These are phyloP conservation scores for Chenopodium formosanum DNA, from an alignment of 148 eudicot species.

Conservation along the genomic window DNA sequence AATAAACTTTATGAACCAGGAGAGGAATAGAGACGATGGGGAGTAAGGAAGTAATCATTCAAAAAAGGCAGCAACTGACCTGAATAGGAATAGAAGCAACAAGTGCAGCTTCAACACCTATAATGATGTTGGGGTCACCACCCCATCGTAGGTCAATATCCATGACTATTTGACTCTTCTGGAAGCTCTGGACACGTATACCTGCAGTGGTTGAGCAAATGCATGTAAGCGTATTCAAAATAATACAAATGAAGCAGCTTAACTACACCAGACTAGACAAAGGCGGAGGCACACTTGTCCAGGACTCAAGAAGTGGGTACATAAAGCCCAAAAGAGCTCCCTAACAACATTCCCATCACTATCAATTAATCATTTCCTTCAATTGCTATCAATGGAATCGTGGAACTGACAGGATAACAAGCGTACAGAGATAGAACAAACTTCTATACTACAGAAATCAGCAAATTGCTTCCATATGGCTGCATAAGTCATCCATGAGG, in stretches of 20 bases:
- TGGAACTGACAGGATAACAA: neutral
- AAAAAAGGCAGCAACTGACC: conserved; percentile 40
- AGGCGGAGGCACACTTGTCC: neutral
- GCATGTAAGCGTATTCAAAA: neutral
- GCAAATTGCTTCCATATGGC: neutral
- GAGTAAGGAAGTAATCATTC: neutral
- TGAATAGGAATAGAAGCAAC: conserved; percentile 95
- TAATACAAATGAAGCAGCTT: neutral
- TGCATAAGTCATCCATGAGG: neutral
- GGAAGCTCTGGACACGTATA: conserved; percentile 93
- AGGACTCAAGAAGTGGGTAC: neutral
- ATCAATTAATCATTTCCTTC: neutral
- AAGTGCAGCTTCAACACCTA: conserved; percentile 80
- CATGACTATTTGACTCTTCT: conserved; percentile 87
- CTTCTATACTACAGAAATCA: neutral
- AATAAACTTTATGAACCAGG: neutral
- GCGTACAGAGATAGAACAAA: neutral
- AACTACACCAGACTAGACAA: neutral
- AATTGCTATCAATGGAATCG: neutral
- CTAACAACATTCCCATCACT: neutral
- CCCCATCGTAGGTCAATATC: conserved; percentile 97
- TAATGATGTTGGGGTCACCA: conserved; percentile 81
- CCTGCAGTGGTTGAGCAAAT: conserved; percentile 48
- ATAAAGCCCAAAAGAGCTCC: neutral
- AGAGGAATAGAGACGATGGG: neutral